Evolutionary conservation across 129 eudicot genomes (phyloP).

Genomic region (Flaveria sonorensis): DNA sequence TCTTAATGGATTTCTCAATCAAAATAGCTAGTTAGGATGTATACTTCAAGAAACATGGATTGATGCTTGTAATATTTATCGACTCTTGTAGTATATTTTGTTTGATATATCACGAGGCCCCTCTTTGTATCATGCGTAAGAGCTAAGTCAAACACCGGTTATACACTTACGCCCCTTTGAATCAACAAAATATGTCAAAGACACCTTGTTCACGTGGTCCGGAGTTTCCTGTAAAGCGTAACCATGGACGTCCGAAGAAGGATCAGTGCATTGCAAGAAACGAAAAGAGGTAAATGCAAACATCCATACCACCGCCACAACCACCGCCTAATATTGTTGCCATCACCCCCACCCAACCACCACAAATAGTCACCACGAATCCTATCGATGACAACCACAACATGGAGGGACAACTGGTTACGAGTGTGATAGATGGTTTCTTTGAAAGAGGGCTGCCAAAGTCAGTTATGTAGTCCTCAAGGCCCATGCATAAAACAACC

Average conservation of each 20-base stretch:
- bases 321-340: too few species aligned
- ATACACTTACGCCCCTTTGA: conserved; percentile 27
- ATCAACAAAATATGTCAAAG: conserved; percentile 36
- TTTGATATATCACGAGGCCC: neutral
- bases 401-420: too few species aligned
- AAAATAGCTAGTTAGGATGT: neutral
- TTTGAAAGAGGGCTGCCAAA: conserved; percentile 40
- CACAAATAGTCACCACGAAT: too few species aligned
- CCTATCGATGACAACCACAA: too few species aligned
- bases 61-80: neutral
- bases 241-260: conserved; percentile 80
- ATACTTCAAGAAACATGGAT: neutral
- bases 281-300: conserved; percentile 29
- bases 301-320: conserved; percentile 10
- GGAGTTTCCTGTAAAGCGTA: conserved; percentile 58
- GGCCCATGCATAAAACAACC: conserved; percentile 27
- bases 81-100: neutral
- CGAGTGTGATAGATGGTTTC: too few species aligned
- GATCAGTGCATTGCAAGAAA: conserved; percentile 46
- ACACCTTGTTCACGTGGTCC: conserved; percentile 30
- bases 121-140: too few species aligned
- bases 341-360: too few species aligned
- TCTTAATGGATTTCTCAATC: neutral
- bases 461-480: conserved; percentile 19
- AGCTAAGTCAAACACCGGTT: too few species aligned